These are phyloP conservation scores for Alternaria arbusti DNA, from an alignment of 2,329 filamentous ascomycete species.

Conservation along the genomic window DNA sequence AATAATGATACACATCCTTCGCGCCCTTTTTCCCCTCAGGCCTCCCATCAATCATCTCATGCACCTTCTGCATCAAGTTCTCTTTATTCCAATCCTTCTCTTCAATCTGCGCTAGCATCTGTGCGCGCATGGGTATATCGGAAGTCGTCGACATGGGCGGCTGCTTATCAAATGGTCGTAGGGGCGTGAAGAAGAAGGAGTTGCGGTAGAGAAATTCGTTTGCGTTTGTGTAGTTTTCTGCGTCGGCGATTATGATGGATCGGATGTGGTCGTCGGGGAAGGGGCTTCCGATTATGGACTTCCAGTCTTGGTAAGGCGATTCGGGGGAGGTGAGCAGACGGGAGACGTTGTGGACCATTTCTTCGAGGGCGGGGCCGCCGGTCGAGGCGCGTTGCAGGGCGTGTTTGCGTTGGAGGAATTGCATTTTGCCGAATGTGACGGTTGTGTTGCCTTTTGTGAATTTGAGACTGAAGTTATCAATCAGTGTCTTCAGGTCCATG, in stretches of 20 bases:
- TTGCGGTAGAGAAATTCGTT: slow-evolving; percentile 63
- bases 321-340: slow-evolving; percentile 38
- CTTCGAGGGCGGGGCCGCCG: slow-evolving; percentile 51
- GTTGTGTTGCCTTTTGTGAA: slow-evolving; percentile 91
- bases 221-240: slow-evolving; percentile 64
- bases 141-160: slow-evolving; percentile 13
- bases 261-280: slow-evolving; percentile 56
- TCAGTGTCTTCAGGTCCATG: slow-evolving; percentile 73
- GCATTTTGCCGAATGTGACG: slow-evolving; percentile 80
- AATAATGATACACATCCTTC: slow-evolving; percentile 44
- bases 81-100: slow-evolving; percentile 36
- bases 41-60: slow-evolving; percentile 36
- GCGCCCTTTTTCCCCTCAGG: slow-evolving; percentile 29
- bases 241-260: slow-evolving; percentile 60
- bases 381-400: slow-evolving; percentile 56
- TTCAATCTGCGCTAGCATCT: slow-evolving; percentile 21
- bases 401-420: slow-evolving; percentile 78
- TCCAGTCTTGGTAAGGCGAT: slow-evolving; percentile 33
- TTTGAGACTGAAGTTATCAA: slow-evolving; percentile 78
- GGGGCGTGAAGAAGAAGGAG: slow-evolving; percentile 62
- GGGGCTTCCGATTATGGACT: slow-evolving; percentile 26
- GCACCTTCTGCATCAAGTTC: slow-evolving; percentile 30
- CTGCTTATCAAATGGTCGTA: slow-evolving; percentile 20
- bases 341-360: slow-evolving; percentile 46
- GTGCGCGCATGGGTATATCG: slow-evolving; percentile 27